Base-by-base conservation (phyloP, 129 eudicot genomes). In the Pittosporum tobira region DNA sequence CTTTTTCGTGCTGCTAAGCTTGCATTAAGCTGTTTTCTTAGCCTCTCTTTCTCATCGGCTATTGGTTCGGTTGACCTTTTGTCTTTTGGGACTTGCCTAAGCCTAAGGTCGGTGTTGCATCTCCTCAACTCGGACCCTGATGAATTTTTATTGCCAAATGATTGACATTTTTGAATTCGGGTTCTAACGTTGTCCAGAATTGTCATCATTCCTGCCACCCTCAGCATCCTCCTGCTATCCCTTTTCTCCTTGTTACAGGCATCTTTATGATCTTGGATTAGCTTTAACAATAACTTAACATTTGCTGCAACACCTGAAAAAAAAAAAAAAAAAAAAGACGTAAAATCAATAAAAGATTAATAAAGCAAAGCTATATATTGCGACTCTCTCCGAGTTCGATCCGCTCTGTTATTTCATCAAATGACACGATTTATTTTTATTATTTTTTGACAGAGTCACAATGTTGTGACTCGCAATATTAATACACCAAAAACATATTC, bases 151-250 rank as follows among this genome's bases (percentile, higher is more conserved):
- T 67, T 73, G 21, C 85, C 82, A 51, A 83, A 71, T 29, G 81
- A 67, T 73, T 85, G 97, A 30, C 77, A 85, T 43, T 79, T 89
- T 57, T 82, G 93, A 36, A 89, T 78, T 67, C 93, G 57, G 38
- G 73, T 76, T 67, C 79, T 71, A 5, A 82, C 93, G 60, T 72
- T 86, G 43, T 89, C 97, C 1, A 89, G 74, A 46, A 89, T 80
- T 20, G 95, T 79, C 95, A 89, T 77, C 86, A 89, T 89, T 59
- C 88, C 85, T 1, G 93, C 93, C 64, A 89, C 85, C 77, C 97
- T 71, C 29, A 85, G 68, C 94, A 73, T 81, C 38, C 87, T 80
- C 58, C 78, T 55, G 42, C 76, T 77, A 62, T 75, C 95, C 1
- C 74, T 81, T 47, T 72, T 60, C 23, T 74, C 88, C 34, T 76